Conservation (phyloP, 176 grass and related monocot species). For the Triticum urartu region DNA sequence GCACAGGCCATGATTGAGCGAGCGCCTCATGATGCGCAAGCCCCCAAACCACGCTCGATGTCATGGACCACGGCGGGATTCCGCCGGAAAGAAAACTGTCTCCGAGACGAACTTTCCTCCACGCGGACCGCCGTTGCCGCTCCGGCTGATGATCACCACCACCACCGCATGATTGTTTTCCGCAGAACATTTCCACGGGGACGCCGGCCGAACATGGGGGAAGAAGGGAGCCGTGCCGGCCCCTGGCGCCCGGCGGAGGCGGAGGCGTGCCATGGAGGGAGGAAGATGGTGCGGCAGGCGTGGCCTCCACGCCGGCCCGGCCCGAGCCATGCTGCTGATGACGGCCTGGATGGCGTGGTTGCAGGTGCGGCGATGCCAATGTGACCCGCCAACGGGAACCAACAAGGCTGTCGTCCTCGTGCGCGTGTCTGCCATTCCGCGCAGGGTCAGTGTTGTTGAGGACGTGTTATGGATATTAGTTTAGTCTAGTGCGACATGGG, state of each 20-base stretch:
- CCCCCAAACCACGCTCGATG: slow-evolving; percentile 11
- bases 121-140: not conserved
- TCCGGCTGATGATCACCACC: not conserved
- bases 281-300: slow-evolving; percentile 21
- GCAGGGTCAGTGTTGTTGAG: not conserved
- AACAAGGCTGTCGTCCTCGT: slow-evolving; percentile 43
- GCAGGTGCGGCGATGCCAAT: slow-evolving; percentile 37
- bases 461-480: not conserved
- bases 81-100: not conserved
- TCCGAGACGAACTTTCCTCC: not conserved
- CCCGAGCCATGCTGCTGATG: not conserved
- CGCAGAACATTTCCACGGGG: not conserved
- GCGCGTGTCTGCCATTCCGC: slow-evolving; percentile 16
- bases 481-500: slow-evolving; percentile 26
- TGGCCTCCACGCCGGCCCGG: slow-evolving; percentile 29
- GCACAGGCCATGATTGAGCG: slow-evolving; percentile 31
- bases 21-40: slow-evolving; percentile 13
- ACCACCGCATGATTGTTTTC: not conserved
- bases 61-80: slow-evolving; percentile 30
- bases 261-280: not conserved
- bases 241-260: not conserved
- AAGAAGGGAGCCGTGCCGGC: not conserved
- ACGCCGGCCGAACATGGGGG: slow-evolving; percentile 16
- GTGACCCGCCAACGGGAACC: slow-evolving; percentile 19
- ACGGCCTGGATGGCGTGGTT: not conserved